phyloP scores from a whole-genome alignment of 306 rosid species.

The Castanospermum australe region DNA sequence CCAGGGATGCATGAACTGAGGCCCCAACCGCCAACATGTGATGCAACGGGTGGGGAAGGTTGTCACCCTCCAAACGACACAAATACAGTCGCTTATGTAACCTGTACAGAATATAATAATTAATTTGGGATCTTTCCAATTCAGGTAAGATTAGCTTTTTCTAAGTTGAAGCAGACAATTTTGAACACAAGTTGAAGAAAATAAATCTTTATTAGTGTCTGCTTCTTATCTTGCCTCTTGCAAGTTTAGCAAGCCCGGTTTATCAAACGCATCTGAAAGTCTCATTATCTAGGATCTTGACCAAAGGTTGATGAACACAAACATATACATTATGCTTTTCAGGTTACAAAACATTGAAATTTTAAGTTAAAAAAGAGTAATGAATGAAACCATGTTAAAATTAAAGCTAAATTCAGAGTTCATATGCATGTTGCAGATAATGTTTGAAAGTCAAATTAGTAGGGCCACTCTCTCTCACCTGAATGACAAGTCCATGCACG shows the following conservation, averaged over 20 bases:
- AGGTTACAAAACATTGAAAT: background rate
- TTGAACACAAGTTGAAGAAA: background rate
- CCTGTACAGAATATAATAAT: background rate
- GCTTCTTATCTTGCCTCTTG: background rate
- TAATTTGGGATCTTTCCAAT: background rate
- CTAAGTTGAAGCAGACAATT: background rate
- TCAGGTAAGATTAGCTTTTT: background rate
- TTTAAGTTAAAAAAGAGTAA: background rate
- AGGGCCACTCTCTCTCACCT: background rate
- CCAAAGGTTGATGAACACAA: background rate
- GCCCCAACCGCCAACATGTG: slow-evolving; percentile 4
- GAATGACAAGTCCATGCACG: slow-evolving; percentile 16
- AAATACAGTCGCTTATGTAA: slow-evolving; percentile 5
- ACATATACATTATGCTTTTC: too few species aligned
- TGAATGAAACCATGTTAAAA: background rate
- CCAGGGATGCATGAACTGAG: slow-evolving; percentile 28
- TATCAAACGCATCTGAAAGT: background rate
- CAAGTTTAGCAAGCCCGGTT: background rate
- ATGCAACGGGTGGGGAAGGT: slow-evolving; percentile 28
- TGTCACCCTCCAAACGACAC: slow-evolving; percentile 39
- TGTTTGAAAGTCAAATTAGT: background rate
- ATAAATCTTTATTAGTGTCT: background rate
- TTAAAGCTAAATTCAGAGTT: background rate
- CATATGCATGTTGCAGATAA: background rate
- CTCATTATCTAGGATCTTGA: background rate